Evolutionary conservation across 306 rosid genomes (phyloP).

Genomic region (Malus asiatica): DNA sequence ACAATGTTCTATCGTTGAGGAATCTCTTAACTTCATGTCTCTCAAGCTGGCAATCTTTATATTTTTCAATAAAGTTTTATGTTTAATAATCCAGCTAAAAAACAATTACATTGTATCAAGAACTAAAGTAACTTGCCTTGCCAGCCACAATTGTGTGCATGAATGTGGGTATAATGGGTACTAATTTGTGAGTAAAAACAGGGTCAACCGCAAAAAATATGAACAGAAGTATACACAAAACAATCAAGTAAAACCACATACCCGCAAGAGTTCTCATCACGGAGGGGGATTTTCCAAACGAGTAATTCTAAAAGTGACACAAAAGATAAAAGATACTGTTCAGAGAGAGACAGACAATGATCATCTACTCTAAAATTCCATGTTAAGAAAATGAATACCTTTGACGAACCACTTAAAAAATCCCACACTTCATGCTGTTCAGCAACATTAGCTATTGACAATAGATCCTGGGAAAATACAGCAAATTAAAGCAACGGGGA

Average conservation of each 20-base stretch:
- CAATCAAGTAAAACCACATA: constrained; percentile 31
- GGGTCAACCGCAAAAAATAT: neutral
- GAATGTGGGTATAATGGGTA: neutral
- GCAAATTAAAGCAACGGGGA: constrained; percentile 17
- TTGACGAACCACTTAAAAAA: constrained; percentile 80
- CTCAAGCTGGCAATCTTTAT: neutral
- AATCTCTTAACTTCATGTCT: neutral
- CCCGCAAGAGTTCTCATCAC: constrained; percentile 98
- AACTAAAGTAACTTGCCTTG: neutral
- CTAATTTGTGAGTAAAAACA: neutral
- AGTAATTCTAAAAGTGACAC: constrained; percentile 53
- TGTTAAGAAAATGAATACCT: constrained; percentile 47
- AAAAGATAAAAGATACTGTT: constrained; percentile 7
- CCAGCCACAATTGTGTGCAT: neutral
- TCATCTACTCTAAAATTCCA: constrained; percentile 8
- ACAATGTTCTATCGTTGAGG: neutral
- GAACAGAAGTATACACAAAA: constrained; percentile 16
- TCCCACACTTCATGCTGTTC: constrained; percentile 99
- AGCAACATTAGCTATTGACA: constrained; percentile 86
- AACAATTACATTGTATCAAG: neutral
- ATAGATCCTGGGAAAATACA: constrained; percentile 59
- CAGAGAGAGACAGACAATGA: neutral
- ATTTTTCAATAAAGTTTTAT: neutral
- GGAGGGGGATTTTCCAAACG: constrained; percentile 83
- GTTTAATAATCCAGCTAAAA: neutral